Base-by-base conservation (phyloP, 768 basidiomycete species). In the Tubosaeta sp. region DNA sequence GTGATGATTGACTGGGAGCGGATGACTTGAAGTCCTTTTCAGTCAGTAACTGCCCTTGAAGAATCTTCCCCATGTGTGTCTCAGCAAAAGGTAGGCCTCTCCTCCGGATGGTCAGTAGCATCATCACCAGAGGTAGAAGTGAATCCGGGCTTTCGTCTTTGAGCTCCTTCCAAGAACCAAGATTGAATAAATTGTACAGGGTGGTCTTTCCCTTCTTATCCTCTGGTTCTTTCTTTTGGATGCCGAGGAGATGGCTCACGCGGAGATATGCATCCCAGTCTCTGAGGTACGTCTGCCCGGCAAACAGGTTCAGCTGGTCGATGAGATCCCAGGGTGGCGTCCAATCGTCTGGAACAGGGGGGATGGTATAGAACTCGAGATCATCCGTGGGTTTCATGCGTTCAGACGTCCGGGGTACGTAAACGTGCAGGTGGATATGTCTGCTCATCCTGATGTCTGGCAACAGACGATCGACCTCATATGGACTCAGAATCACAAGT, bases 401-500 rank as follows among this genome's bases (percentile, higher is more conserved):
- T 34, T 34, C 10, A 14, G 33, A 34, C 22, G 22, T 22, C 22
- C 38, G 51, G 12, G 51, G 44, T 7, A 38, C 17, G n/a, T 52
- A 45, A 3, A 52, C 1, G 26, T 52, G 51, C 5, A 52, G 44
- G 44, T 52, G 51, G 22, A 52, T 29, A n/a, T 46, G 6, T 13
- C 41, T n/a, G 44, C 44, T 46, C n/a, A 2, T 22, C 17, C 51
- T 29, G 37, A 52, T 52, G 3, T 32, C 34, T 12, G 43, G 22
- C 2, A 46, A 22, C 13, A 52, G 11, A 12, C 2, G 6, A 25
- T 46, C 25, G 22, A 22, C 44, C 19, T 52, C 51, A 6, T 41
- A 53, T 4, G 52, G 52, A 34, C 52, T 53, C 26, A 53, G 19
- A 19, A 52, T 2, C 6, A 52, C 39, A 8, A 52, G 51, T n/a